Conservation (phyloP, 768 basidiomycete genomes). For the Boletus insuetus region DNA sequence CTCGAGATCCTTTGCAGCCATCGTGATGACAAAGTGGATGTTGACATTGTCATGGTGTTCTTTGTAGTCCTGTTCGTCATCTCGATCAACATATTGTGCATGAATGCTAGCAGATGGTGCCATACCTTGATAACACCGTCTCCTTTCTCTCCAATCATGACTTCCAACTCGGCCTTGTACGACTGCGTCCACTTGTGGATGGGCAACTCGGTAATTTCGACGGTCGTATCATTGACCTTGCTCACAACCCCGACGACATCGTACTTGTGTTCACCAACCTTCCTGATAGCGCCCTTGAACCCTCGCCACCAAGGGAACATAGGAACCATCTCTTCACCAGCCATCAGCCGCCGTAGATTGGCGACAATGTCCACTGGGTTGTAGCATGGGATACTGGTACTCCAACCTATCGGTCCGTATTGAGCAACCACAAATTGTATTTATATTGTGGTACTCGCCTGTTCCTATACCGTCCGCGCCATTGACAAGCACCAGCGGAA, state of each 20-base stretch:
- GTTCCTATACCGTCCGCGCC: conserved; percentile 98
- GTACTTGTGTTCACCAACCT: conserved; percentile 80
- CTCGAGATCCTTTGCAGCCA: conserved; percentile 76
- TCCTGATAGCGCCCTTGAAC: conserved; percentile 85
- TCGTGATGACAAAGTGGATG: conserved; percentile 82
- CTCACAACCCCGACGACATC: conserved; percentile 70
- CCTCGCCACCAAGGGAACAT: conserved; percentile 99
- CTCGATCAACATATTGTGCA: neutral
- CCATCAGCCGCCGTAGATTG: conserved; percentile 86
- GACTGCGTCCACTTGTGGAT: conserved; percentile 92
- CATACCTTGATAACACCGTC: conserved; percentile 77
- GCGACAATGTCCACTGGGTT: conserved; percentile 89
- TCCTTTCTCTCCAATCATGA: conserved; percentile 84
- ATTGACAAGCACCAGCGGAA: conserved; percentile 89
- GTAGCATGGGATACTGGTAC: conserved; percentile 86
- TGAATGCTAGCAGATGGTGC: neutral
- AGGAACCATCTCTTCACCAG: conserved; percentile 72
- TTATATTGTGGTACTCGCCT: conserved; percentile 45
- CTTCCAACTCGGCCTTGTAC: conserved; percentile 90
- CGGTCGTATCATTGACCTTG: conserved; percentile 82
- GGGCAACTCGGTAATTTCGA: conserved; percentile 94
- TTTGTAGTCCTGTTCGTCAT: conserved; percentile 77
- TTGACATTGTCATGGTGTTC: conserved; percentile 94
- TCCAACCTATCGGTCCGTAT: conserved; percentile 68
- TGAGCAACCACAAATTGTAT: conserved; percentile 1